phyloP scores from a whole-genome alignment of 768 basidiomycete genomes.

The Hygrocybe punicea region DNA sequence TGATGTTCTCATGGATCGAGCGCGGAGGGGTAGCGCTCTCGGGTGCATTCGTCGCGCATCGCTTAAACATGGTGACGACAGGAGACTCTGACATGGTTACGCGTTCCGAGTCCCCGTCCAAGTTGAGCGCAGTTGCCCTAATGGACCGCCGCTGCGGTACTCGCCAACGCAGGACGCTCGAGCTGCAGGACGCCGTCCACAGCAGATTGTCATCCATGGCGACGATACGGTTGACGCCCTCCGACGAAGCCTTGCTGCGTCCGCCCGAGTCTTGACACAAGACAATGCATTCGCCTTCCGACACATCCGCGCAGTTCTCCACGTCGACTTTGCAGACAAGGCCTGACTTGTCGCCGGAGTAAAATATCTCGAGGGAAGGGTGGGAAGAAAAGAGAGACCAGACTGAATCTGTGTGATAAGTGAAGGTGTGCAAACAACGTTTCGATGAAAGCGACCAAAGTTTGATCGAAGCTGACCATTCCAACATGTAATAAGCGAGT shows the following conservation, averaged over 20 bases:
- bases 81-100: conserved; percentile 18
- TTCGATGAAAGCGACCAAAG: conserved; percentile 91
- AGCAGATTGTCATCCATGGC: conserved; percentile 79
- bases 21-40: conserved; percentile 7
- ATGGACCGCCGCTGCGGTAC: conserved; percentile 51
- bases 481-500: conserved; percentile 24
- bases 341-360: conserved; percentile 93
- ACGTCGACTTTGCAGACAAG: conserved; percentile 89
- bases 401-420: conserved; percentile 89
- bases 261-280: conserved; percentile 67
- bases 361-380: conserved; percentile 82
- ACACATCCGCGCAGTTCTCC: conserved; percentile 72
- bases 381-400: conserved; percentile 91
- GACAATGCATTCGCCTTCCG: conserved; percentile 86
- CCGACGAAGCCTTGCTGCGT: conserved; percentile 34
- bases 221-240: conserved; percentile 75
- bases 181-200: conserved; percentile 87
- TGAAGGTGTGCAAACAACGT: conserved; percentile 92
- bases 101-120: conserved; percentile 25
- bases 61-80: conserved; percentile 15
- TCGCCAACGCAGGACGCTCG: conserved; percentile 78
- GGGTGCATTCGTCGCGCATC: conserved; percentile 1
- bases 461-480: conserved; percentile 66
- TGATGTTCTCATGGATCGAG: conserved; percentile 1
- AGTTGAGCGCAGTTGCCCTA: conserved; percentile 27